Conservation (phyloP, 192 early-diverging fungal species). For the Bifiguratus adelaidae region DNA sequence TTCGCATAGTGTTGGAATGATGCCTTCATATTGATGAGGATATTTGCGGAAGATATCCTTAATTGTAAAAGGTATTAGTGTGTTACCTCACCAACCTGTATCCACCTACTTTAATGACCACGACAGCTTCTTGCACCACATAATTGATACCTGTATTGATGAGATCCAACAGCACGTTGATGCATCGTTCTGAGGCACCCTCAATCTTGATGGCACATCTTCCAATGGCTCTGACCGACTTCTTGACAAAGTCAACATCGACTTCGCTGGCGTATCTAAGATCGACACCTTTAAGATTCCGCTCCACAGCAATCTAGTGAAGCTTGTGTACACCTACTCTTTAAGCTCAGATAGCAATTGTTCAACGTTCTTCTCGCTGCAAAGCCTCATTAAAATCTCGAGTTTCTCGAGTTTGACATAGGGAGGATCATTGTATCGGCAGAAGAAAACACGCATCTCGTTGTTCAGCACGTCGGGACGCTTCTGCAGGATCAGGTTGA, state of each 20-base stretch:
- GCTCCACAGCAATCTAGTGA: background rate
- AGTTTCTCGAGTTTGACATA: constrained; percentile 97
- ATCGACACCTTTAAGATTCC: background rate
- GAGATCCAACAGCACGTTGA: constrained; percentile 82
- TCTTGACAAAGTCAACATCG: constrained; percentile 93
- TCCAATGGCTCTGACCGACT: constrained; percentile 83
- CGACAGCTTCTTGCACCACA: constrained; percentile 85
- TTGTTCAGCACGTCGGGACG: constrained; percentile 77
- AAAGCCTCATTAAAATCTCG: constrained; percentile 85
- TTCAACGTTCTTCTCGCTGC: constrained; percentile 78
- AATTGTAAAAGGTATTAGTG: background rate
- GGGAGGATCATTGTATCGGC: constrained; percentile 96
- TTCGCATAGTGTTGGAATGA: constrained; percentile 82
- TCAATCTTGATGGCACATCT: constrained; percentile 89
- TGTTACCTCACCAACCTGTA: background rate
- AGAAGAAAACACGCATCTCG: constrained; percentile 96
- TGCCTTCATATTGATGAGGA: constrained; percentile 74
- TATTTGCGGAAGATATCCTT: constrained; percentile 93
- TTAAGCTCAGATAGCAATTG: constrained; percentile 88
- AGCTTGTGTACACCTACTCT: constrained; percentile 48
- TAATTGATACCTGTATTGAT: constrained; percentile 84
- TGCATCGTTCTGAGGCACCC: constrained; percentile 72
- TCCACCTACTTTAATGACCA: constrained; percentile 69
- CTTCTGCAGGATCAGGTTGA: constrained; percentile 89
- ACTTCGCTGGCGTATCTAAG: constrained; percentile 90